A percentile compares a stretch with the other conserved stretches of the same genome.
Conservation (phyloP, 1,284 basidiomycete species). For the Coniferiporia weirii region DNA sequence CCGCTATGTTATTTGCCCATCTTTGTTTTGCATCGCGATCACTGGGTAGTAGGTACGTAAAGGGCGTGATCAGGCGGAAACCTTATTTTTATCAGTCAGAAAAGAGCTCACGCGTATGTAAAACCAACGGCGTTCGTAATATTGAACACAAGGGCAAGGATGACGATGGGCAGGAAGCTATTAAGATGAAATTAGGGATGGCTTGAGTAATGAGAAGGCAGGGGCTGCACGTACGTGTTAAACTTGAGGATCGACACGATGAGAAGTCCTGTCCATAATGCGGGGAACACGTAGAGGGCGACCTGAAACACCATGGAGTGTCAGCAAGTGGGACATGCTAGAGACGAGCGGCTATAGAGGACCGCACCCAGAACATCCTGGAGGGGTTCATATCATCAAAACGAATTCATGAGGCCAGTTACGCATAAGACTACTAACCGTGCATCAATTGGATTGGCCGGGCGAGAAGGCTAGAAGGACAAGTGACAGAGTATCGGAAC, state of each 20-base stretch:
- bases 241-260: slow-evolving; percentile 87
- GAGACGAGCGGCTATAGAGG: slow-evolving; percentile 5
- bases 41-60: slow-evolving; percentile 50
- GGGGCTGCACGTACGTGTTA: slow-evolving; percentile 55
- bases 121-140: slow-evolving; percentile 89
- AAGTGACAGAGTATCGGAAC: slow-evolving; percentile 18
- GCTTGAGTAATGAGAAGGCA: slow-evolving; percentile 1
- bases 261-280: slow-evolving; percentile 80
- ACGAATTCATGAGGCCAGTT: slow-evolving; percentile 1
- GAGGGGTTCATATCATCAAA: slow-evolving; percentile 1
- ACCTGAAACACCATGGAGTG: slow-evolving; percentile 43
- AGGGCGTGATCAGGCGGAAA: not conserved
- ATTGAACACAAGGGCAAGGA: slow-evolving; percentile 88
- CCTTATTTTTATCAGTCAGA: not conserved
- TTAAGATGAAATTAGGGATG: slow-evolving; percentile 7
- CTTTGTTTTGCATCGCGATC: slow-evolving; percentile 85
- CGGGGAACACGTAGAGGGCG: slow-evolving; percentile 86
- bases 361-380: slow-evolving; percentile 83
- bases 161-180: slow-evolving; percentile 84
- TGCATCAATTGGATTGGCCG: slow-evolving; percentile 86
- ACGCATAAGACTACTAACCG: slow-evolving; percentile 47
- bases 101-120: slow-evolving; percentile 72
- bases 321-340: not conserved
- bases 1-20: slow-evolving; percentile 68
- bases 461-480: slow-evolving; percentile 69